Evolutionary conservation across 495 filamentous ascomycete genomes (phyloP).

Genomic region (Penicillium bovifimosum): DNA sequence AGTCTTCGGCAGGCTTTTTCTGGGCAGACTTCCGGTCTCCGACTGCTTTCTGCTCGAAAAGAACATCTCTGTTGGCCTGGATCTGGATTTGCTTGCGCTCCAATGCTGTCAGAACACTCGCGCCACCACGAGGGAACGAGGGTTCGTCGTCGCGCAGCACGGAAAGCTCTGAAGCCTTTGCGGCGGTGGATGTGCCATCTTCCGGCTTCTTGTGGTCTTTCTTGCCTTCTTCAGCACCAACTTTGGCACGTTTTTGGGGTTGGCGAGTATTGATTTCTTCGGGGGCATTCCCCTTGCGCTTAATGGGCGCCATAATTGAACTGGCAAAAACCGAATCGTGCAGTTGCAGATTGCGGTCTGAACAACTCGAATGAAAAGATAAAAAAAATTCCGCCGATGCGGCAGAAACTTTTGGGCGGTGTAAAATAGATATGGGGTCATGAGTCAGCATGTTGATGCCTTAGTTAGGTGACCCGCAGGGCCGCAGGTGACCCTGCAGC

Average conservation of each 20-base stretch:
- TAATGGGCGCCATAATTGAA: conserved; percentile 46
- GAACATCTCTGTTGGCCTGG: conserved; percentile 83
- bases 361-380: conserved; percentile 30
- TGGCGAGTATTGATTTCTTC: conserved; percentile 36
- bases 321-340: conserved; percentile 26
- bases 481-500: too few relatives aligned
- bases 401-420: conserved; percentile 24
- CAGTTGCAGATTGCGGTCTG: conserved; percentile 26
- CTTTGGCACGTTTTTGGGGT: conserved; percentile 43
- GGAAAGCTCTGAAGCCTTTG: conserved; percentile 41
- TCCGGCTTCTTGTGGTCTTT: conserved; percentile 29
- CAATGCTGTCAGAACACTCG: conserved; percentile 81
- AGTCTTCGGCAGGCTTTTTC: conserved; percentile 36
- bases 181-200: conserved; percentile 24
- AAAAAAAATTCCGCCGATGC: conserved; percentile 32
- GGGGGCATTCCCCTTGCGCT: conserved; percentile 46
- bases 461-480: too few relatives aligned
- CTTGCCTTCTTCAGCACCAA: conserved; percentile 38
- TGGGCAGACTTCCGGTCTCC: conserved; percentile 45
- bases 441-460: not conserved
- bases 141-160: conserved; percentile 71
- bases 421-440: not conserved
- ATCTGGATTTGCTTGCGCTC: conserved; percentile 96
- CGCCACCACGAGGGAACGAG: conserved; percentile 89
- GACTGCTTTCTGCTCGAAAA: conserved; percentile 70